phyloP scores from a whole-genome alignment of 2,329 filamentous ascomycete species.

The Herpotrichia juniperi region DNA sequence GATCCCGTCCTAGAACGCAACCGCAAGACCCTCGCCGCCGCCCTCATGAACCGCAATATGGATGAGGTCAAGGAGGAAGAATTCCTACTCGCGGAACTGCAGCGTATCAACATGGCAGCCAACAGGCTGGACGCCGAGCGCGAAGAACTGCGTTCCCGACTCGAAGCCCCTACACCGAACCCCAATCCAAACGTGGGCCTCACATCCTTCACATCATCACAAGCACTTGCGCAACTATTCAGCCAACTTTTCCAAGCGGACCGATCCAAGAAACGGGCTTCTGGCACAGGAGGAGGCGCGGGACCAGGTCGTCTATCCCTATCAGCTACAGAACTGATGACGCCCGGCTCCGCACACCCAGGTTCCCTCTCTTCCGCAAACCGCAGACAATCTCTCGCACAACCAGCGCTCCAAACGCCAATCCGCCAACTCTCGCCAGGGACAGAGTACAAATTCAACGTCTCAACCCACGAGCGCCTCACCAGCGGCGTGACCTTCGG shows the following conservation, averaged over 20 bases:
- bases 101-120: constrained; percentile 86
- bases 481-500: constrained; percentile 88
- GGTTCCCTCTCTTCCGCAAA: constrained; percentile 36
- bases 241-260: constrained; percentile 83
- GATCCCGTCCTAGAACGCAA: constrained; percentile 78
- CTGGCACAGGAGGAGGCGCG: constrained; percentile 27
- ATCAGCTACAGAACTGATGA: constrained; percentile 44
- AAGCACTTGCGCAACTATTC: constrained; percentile 78
- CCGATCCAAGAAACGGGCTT: constrained; percentile 83
- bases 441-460: constrained; percentile 81
- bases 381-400: constrained; percentile 44
- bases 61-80: constrained; percentile 95
- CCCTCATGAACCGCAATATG: constrained; percentile 76
- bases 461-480: constrained; percentile 83
- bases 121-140: constrained; percentile 88
- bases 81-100: constrained; percentile 84
- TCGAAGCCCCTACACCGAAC: constrained; percentile 78
- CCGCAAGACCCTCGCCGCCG: constrained; percentile 84
- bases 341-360: constrained; percentile 35
- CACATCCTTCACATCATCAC: constrained; percentile 75
- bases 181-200: constrained; percentile 36
- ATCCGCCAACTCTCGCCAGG: constrained; percentile 66
- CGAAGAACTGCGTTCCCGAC: constrained; percentile 81
- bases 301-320: constrained; percentile 46
- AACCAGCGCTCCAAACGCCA: constrained; percentile 48